Percentiles rank a stretch among this genome's conserved stretches.
Evolutionary conservation across 495 filamentous ascomycete genomes (phyloP).

Genomic region (Evansstolkia leycettana): DNA sequence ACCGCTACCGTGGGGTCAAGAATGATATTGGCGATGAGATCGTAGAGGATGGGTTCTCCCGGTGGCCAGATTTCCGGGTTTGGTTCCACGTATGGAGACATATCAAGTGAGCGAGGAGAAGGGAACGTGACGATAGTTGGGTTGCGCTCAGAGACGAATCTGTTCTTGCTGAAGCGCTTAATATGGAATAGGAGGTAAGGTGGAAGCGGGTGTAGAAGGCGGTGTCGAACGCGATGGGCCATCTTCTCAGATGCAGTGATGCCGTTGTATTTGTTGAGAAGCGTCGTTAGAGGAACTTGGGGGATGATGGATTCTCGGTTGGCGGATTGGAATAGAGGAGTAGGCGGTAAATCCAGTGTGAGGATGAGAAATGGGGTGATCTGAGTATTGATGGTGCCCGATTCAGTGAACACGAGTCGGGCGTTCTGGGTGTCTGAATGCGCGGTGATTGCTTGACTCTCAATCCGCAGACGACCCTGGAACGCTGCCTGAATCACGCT

Average conservation of each 20-base stretch:
- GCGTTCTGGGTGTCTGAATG: constrained; percentile 73
- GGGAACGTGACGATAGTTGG: constrained; percentile 97
- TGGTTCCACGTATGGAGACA: constrained; percentile 78
- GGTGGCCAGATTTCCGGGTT: constrained; percentile 46
- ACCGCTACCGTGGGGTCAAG: constrained; percentile 58
- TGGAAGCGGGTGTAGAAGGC: constrained; percentile 82
- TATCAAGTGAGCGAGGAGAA: constrained; percentile 61
- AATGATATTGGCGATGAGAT: constrained; percentile 92
- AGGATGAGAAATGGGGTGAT: constrained; percentile 74
- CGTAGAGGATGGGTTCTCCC: constrained; percentile 86
- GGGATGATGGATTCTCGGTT: constrained; percentile 88
- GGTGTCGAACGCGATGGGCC: constrained; percentile 73
- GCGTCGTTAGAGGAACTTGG: constrained; percentile 78
- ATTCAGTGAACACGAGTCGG: constrained; percentile 87
- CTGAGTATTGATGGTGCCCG: constrained; percentile 64
- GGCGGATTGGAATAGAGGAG: constrained; percentile 95
- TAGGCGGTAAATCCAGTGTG: constrained; percentile 82
- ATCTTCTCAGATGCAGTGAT: constrained; percentile 76
- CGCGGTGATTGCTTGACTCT: constrained; percentile 89
- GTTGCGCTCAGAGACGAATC: constrained; percentile 91
- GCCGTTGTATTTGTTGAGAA: constrained; percentile 92
- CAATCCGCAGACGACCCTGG: constrained; percentile 82
- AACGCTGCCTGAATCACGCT: constrained; percentile 85
- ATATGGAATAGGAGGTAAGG: constrained; percentile 91
- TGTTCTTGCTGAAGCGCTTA: constrained; percentile 93